phyloP scores from a whole-genome alignment of 768 basidiomycete species.

The Dentipellis sp. region DNA sequence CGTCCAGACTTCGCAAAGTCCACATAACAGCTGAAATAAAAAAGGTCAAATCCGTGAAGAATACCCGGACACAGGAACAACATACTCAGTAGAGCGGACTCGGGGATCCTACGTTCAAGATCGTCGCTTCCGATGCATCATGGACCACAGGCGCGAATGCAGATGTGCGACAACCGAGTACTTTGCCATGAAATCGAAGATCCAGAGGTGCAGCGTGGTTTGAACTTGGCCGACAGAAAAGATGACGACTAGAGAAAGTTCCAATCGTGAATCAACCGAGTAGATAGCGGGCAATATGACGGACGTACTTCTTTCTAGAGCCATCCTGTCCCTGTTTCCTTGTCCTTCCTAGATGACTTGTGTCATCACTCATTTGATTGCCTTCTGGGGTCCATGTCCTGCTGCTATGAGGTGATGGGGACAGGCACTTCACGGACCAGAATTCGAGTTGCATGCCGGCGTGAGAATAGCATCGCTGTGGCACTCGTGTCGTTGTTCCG shows the following conservation, averaged over 20 bases:
- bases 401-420: no score
- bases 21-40: conserved; percentile 9
- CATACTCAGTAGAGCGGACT: conserved; percentile 4
- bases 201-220: not conserved
- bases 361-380: no score
- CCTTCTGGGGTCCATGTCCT: no score
- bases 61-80: not conserved
- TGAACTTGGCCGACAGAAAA: not conserved
- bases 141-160: not conserved
- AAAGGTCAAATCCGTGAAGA: not conserved
- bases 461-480: no score
- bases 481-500: no score
- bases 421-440: no score
- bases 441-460: no score
- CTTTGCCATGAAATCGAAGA: not conserved
- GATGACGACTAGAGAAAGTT: not conserved
- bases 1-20: conserved; percentile 4
- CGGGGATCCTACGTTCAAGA: not conserved
- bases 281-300: not conserved
- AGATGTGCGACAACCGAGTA: not conserved
- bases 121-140: not conserved
- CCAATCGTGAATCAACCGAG: not conserved
- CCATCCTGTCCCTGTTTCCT: no score
- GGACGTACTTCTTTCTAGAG: not conserved
- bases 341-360: no score